Base-by-base conservation (phyloP, 1,139 yeast species). In the Geotrichum bryndzae region DNA sequence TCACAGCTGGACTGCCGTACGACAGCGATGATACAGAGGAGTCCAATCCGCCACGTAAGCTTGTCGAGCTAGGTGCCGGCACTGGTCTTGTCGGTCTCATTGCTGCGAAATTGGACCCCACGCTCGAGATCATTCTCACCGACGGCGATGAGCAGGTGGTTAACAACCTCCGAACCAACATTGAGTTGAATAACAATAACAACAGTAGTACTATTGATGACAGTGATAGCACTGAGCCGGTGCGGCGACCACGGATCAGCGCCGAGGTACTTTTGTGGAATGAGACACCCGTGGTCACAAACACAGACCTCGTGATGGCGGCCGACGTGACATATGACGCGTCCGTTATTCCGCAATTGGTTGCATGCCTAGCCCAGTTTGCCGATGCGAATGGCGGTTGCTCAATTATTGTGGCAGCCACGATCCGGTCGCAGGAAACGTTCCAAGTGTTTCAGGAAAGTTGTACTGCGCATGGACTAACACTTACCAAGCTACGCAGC, bases 241-340 rank as follows among this genome's bases (percentile, higher is more conserved):
- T 25, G 11, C 22, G 25, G 27, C 6, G 18, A 48, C n/a, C 45
- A 8, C 11, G 18, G 11, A 33, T 46, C 25, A 35, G 25, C 2
- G 38, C 46, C 27, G 15, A 53, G 35, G 51, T 45, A 25, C 69
- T 87, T n/a, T 82, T 88, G 85, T 91, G 96, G 80, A 80, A 81
- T 1, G 74, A 74, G n/a, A 82, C 81, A 58, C 69, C 74, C 22
- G 77, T n/a, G 46, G 57, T 25, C 58, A n/a, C 53, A 1, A 33
- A 33, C 33, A 45, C 55, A 1, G 61, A 64, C 50, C 54, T 69
- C 45, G 65, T 74, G 15, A 48, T 90, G 2, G 97, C 92, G 0
- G 94, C 96, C 0, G 97, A 90, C 72, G 89, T 91, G 35, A 90
- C 97, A 0, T 92, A 89, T 73, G 97, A 92, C 70, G 73, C 83